A percentile compares a stretch with the other conserved stretches of the same genome.
These are phyloP conservation scores for Gracilaria domingensis DNA, from an alignment of 23 red algal species.

Conservation along the genomic window DNA sequence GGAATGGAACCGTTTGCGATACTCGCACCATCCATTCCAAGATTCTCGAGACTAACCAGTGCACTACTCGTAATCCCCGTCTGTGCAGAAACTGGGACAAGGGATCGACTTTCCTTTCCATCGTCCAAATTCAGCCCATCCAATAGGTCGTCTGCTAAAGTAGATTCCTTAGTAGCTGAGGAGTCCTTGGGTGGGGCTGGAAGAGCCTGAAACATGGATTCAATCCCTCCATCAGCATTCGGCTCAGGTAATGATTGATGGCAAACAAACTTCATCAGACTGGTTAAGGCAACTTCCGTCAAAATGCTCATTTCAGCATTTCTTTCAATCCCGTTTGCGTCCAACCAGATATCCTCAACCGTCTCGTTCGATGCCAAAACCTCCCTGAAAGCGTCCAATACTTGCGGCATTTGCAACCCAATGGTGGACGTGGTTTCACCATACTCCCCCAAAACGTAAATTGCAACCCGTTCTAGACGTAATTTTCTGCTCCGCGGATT, in stretches of 20 bases:
- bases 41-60: background rate
- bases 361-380: slow-evolving; percentile 6
- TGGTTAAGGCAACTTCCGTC: slow-evolving; percentile 52
- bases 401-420: slow-evolving; percentile 39
- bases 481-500: slow-evolving; percentile 46
- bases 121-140: slow-evolving; percentile 36
- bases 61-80: background rate
- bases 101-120: slow-evolving; percentile 3
- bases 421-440: background rate
- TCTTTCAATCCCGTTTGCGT: background rate
- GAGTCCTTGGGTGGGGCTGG: background rate
- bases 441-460: slow-evolving; percentile 71
- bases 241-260: slow-evolving; percentile 19
- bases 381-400: slow-evolving; percentile 24
- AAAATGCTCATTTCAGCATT: slow-evolving; percentile 39
- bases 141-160: slow-evolving; percentile 18
- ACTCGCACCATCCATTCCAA: background rate
- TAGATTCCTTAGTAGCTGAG: slow-evolving; percentile 6
- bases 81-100: slow-evolving; percentile 29
- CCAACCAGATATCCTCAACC: slow-evolving; percentile 52
- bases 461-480: slow-evolving; percentile 58
- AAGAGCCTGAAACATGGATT: slow-evolving; percentile 20
- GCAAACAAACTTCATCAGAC: slow-evolving; percentile 62
- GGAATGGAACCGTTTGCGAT: background rate
- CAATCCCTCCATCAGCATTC: background rate